Evolutionary conservation across 805 yeast genomes (phyloP).

Genomic region (Candida vartiovaarae): DNA sequence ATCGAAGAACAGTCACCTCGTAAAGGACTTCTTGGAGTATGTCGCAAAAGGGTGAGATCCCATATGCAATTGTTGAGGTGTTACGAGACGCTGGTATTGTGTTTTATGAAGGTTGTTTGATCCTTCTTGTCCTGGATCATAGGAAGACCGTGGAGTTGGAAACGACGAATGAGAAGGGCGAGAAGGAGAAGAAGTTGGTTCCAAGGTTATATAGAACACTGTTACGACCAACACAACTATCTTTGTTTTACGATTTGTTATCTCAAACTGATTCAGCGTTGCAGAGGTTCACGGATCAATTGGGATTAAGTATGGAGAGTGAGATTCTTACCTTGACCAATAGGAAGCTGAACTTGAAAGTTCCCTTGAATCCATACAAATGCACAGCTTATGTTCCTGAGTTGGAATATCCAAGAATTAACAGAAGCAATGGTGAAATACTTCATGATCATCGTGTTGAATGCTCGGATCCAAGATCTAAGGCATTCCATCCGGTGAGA

Average conservation of each 20-base stretch:
- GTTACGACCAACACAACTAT: conserved; percentile 70
- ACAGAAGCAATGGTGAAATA: conserved; percentile 26
- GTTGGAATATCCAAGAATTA: conserved; percentile 33
- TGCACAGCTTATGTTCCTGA: conserved; percentile 41
- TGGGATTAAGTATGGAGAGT: conserved; percentile 80
- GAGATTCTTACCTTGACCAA: conserved; percentile 75
- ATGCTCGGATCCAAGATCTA: conserved; percentile 28
- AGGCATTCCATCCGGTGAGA: conserved; percentile 35
- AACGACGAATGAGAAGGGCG: conserved; percentile 4
- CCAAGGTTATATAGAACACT: conserved; percentile 76
- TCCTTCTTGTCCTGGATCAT: conserved; percentile 83
- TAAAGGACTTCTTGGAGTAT: conserved; percentile 72
- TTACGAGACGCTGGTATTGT: conserved; percentile 79
- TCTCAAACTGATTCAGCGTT: conserved; percentile 73
- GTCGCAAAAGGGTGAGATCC: conserved; percentile 81
- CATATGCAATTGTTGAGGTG: conserved; percentile 84
- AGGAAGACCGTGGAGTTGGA: conserved; percentile 33
- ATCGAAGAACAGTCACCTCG: conserved; percentile 69
- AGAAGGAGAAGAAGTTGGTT: conserved; percentile 9
- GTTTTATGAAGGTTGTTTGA: conserved; percentile 85
- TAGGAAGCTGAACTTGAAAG: conserved; percentile 68
- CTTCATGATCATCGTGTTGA: conserved; percentile 35
- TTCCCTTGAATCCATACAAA: conserved; percentile 62
- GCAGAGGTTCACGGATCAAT: conserved; percentile 64
- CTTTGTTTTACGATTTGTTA: conserved; percentile 78